These are phyloP conservation scores for Phaffia rhodozyma DNA, from an alignment of 1,284 basidiomycete species.

Conservation along the genomic window DNA sequence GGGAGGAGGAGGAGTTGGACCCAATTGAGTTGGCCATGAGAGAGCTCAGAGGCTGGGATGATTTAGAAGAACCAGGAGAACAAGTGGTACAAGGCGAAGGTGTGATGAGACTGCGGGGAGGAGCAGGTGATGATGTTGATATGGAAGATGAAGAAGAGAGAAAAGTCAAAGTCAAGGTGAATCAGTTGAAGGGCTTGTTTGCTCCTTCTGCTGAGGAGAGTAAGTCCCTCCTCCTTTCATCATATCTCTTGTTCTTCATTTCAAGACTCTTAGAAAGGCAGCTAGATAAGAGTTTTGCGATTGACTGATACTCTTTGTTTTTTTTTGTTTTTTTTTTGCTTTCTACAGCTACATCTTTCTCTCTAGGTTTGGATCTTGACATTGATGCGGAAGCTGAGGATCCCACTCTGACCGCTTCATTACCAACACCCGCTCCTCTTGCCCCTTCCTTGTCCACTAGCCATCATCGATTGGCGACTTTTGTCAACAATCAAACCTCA, in stretches of 20 bases:
- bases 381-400: constrained; percentile 15
- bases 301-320: not conserved
- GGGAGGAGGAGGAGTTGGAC: constrained; percentile 12
- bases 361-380: constrained; percentile 20
- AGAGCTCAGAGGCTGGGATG: constrained; percentile 17
- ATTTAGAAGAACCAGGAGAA: not conserved
- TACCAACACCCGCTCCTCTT: constrained; percentile 11
- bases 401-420: constrained; percentile 10
- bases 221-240: constrained; percentile 2
- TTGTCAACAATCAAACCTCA: not conserved
- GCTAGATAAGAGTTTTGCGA: too few relatives aligned
- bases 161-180: constrained; percentile 1
- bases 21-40: constrained; percentile 13
- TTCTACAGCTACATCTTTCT: constrained; percentile 2
- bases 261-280: not conserved
- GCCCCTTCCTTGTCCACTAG: not conserved
- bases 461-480: not conserved
- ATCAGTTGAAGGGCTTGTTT: constrained; percentile 23
- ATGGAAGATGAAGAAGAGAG: not conserved
- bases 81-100: not conserved
- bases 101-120: constrained; percentile 10
- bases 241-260: not conserved
- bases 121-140: not conserved
- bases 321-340: not conserved
- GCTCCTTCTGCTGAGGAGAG: constrained; percentile 21